Base-by-base conservation (phyloP, 441 rosid genomes). In the Isatis lusitanica region DNA sequence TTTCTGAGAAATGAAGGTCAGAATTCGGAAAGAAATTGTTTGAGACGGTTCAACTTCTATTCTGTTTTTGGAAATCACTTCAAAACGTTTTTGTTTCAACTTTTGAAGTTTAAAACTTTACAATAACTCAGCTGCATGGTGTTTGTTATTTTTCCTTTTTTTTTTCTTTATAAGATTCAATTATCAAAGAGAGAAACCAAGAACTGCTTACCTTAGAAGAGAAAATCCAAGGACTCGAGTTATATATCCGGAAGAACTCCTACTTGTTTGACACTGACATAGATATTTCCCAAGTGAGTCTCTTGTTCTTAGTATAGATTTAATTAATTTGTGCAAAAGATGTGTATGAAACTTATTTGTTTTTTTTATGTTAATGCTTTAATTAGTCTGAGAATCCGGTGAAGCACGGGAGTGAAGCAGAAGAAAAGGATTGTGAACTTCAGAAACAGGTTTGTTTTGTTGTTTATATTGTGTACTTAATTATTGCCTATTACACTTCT, bases 401-500 rank as follows among this genome's bases (percentile, higher is more conserved):
- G 57, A 72, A 65, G 33, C 75, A 79, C 4, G 57, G 30, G 0
- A 70, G 56, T 74, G 24, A 51, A 58, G 44, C 68, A 17, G 73
- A 78, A 52, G 68, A 24, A 38, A 70, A 66, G 56, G 65, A 66
- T 39, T 67, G 51, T 43, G 42, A 78, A 55, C 78, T 83, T 70
- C 76, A 81, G 70, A 77, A 76, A 31, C 80, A 83, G 83, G 84
- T 81, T 63, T 33, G 79, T 63, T 66, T 60, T 59, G 30, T 70
- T 5, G 35, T 35, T 68, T 74, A 59, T 1, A 31, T 15, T 17
- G 40, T 57, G 63, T 52, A 28, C 5, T 30, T 4, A 0, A 0
- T 30, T 28, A 3, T 4, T 30, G 33, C 3, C 3, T 30, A 30
- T 30, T 2, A 56, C 11, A 58, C 33, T 55, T 44, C n/a, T 53